Evolutionary conservation across 768 basidiomycete genomes (phyloP), one percentile per base, ranked within the genome.

Genomic region (Rhodotorula babjevae): DNA sequence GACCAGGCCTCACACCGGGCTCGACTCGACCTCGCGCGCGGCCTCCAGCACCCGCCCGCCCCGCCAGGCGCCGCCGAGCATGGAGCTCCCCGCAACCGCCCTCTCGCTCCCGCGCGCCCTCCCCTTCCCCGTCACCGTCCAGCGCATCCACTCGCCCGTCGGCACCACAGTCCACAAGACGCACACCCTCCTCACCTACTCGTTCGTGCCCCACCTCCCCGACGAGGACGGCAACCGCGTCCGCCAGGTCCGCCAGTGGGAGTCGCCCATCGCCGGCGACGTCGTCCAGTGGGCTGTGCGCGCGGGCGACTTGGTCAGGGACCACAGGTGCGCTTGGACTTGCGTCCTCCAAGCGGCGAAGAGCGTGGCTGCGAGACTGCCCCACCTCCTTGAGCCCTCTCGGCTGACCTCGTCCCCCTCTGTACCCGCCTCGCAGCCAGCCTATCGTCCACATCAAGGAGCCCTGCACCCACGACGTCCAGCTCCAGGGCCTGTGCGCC

Each of bases 381-480:
- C 19, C 12, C 33, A 18, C 33, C 36, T 36, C 36, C 36, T 9
- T 9, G n/a, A n/a, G 9, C 36, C 36, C 4, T 36, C 36, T 36
- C 36, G 36, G 5, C 33, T 57, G 33, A 15, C 27, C 33, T 8
- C 21, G 19, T 21, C 33, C 21, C 16, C 23, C 21, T 33, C 56
- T 8, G 16, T n/a, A 1, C n/a, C 23, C 50, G 7, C 25, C 6
- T 14, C 42, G 31, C 27, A 81, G 81, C 31, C 76, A 77, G 63
- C 72, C 78, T 16, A 59, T 82, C 58, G 61, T 93, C 33, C 81
- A 86, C 50, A 83, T 97, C 73, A 82, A 87, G 59, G 94, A 97
- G 81, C 91, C 93, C n/a, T 99, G 95, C 83, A 93, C 92, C 68
- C 95, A 99, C 82, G 91, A 91, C 70, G 88, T 95, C 77, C 94